Percentiles rank a stretch among this genome's conserved stretches.
Conservation (phyloP, 169 alveolate genomes). For the Plasmodium coatneyi region DNA sequence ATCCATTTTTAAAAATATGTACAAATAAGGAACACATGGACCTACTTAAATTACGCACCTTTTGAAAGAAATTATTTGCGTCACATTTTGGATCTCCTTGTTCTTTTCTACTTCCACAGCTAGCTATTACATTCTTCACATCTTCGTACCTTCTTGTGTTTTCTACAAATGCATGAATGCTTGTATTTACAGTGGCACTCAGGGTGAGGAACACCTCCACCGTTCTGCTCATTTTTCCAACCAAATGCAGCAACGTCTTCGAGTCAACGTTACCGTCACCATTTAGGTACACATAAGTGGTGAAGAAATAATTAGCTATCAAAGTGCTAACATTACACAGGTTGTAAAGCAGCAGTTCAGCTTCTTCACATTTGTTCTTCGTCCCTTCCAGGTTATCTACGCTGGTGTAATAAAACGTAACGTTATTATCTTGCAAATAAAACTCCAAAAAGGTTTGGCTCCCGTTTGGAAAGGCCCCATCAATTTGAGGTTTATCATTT, state of each 20-base stretch:
- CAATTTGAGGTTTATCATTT: not conserved
- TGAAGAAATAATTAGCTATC: constrained; percentile 35
- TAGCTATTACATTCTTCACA: not conserved
- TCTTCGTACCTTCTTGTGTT: constrained; percentile 9
- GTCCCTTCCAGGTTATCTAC: not conserved
- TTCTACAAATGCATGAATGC: not conserved
- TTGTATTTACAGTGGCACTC: constrained; percentile 11
- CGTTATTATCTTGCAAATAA: constrained; percentile 1
- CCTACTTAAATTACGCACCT: not conserved
- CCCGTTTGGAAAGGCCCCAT: not conserved
- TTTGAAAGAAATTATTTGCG: constrained; percentile 19
- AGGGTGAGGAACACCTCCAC: constrained; percentile 10
- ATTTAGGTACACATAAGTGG: constrained; percentile 27
- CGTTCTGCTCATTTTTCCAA: constrained; percentile 8
- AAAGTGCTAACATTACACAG: constrained; percentile 9
- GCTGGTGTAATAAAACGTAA: not conserved
- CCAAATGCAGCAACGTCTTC: not conserved
- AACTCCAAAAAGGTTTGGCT: constrained; percentile 16
- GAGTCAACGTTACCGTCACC: not conserved
- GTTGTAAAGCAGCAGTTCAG: constrained; percentile 17
- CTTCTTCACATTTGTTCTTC: not conserved
- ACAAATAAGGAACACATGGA: constrained; percentile 5
- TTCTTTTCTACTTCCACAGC: not conserved
- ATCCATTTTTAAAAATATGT: constrained; percentile 39
- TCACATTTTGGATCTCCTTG: not conserved